A percentile compares a stretch with the other conserved stretches of the same genome.
Conservation (phyloP, 176 grass and related monocot genomes). For the Aechmea fasciata region DNA sequence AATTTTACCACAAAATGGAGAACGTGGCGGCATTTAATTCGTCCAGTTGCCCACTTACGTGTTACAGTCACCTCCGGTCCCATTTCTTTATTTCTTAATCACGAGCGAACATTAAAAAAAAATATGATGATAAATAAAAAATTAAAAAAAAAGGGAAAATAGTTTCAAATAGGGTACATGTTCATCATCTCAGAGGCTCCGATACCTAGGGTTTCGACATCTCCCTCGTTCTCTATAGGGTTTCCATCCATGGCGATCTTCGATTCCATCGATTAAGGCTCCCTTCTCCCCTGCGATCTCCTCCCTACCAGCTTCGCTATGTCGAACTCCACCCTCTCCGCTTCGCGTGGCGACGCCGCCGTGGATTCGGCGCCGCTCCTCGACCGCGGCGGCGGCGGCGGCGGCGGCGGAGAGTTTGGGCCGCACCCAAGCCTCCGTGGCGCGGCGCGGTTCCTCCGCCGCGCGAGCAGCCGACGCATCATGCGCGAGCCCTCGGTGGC, state of each 20-base stretch:
- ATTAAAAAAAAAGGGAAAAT: too few species aligned
- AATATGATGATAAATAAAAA: too few species aligned
- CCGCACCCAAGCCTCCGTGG: slow-evolving; percentile 21
- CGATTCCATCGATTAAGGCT: background rate
- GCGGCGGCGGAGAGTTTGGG: slow-evolving; percentile 5
- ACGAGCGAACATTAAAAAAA: too few species aligned
- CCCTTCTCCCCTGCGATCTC: background rate
- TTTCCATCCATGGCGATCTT: background rate
- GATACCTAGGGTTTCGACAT: background rate
- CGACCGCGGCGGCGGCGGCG: slow-evolving; percentile 12
- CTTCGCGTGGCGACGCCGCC: background rate
- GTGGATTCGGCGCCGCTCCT: slow-evolving; percentile 47
- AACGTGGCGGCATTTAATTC: too few species aligned
- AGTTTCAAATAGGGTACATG: too few species aligned
- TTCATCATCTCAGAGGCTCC: background rate
- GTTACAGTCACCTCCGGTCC: too few species aligned
- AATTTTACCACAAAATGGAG: too few species aligned
- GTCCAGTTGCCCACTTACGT: too few species aligned
- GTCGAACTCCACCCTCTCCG: background rate
- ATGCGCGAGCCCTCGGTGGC: slow-evolving; percentile 38
- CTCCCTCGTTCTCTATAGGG: background rate
- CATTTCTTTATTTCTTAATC: too few species aligned
- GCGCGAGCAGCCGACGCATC: slow-evolving; percentile 25
- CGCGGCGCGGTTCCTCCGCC: slow-evolving; percentile 43
- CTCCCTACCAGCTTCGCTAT: background rate